Percentiles rank a stretch among this genome's conserved stretches.
These are phyloP conservation scores for Coniochaeta sp. DNA, from an alignment of 2,329 filamentous ascomycete species.

Conservation along the genomic window DNA sequence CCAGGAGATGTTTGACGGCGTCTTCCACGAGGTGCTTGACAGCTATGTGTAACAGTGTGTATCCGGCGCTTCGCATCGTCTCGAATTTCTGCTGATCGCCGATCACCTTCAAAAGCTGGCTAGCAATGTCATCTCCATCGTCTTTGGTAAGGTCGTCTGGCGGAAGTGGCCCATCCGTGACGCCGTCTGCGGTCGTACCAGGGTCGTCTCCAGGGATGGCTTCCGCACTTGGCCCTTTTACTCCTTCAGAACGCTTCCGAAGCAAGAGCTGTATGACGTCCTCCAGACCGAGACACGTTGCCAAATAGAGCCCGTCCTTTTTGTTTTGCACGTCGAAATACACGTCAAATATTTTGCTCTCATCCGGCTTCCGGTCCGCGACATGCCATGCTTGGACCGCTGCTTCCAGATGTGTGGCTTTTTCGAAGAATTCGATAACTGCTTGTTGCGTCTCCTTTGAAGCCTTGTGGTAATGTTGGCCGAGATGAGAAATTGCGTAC, in stretches of 20 bases:
- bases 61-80: not conserved
- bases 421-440: slow-evolving; percentile 11
- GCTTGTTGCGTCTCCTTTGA: not conserved
- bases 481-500: slow-evolving; percentile 21
- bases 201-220: not conserved
- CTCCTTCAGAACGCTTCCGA: not conserved
- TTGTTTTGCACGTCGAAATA: not conserved
- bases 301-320: not conserved
- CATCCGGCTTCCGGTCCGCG: not conserved
- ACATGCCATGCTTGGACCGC: not conserved
- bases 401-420: not conserved
- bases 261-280: not conserved
- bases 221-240: not conserved
- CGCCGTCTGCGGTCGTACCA: not conserved
- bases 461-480: slow-evolving; percentile 20
- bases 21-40: not conserved
- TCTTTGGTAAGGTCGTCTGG: not conserved
- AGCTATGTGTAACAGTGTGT: not conserved
- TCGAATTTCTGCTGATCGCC: not conserved
- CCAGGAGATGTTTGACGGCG: not conserved
- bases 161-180: not conserved
- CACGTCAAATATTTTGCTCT: not conserved
- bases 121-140: not conserved
- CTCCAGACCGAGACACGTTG: not conserved
- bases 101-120: not conserved